A percentile compares a stretch with the other conserved stretches of the same genome.
phyloP scores from a whole-genome alignment of 2,329 filamentous ascomycete genomes.

The Calonectria pseudoturangicola region DNA sequence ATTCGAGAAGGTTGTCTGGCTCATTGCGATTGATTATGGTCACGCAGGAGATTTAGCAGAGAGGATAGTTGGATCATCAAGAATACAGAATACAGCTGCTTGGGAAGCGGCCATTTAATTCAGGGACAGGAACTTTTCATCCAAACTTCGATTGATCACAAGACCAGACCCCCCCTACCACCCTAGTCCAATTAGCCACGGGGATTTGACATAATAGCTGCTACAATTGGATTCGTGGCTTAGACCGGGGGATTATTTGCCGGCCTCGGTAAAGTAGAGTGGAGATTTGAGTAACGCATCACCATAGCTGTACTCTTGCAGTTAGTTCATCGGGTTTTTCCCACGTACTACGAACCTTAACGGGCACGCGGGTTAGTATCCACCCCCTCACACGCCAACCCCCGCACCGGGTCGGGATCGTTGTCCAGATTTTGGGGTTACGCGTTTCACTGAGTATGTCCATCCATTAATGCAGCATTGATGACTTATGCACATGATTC shows the following conservation, averaged over 20 bases:
- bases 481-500: too few relatives aligned
- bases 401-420: too few relatives aligned
- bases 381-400: neutral
- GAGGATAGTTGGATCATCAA: neutral
- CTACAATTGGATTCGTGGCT: neutral
- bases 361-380: neutral
- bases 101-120: neutral
- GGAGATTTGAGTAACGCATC: neutral
- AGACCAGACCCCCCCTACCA: neutral
- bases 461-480: too few relatives aligned
- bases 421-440: too few relatives aligned
- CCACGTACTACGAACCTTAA: constrained; percentile 8
- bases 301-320: neutral
- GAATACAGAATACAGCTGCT: neutral
- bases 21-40: neutral
- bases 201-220: neutral
- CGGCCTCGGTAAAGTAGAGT: constrained; percentile 12
- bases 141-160: neutral
- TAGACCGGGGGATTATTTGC: neutral
- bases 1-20: neutral
- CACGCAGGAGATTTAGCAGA: neutral
- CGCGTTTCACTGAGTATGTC: too few relatives aligned
- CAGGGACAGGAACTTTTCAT: neutral
- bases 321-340: constrained; percentile 16
- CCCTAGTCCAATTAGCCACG: neutral